Base-by-base conservation (phyloP, 768 basidiomycete species). In the Lentinus tigrinus region DNA sequence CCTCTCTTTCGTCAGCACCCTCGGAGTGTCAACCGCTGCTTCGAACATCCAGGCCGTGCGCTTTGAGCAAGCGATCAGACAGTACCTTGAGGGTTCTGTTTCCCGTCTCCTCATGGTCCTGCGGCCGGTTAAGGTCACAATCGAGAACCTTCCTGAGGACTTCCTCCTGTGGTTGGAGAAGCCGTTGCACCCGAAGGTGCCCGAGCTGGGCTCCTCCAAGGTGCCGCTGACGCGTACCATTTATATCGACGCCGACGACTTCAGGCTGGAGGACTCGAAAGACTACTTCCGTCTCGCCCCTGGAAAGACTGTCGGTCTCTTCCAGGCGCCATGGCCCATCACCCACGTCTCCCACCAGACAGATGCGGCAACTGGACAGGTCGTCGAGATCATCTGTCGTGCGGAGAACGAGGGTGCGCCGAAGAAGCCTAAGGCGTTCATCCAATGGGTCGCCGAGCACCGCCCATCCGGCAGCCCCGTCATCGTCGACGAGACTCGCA, bases 211-310 rank as follows among this genome's bases (percentile, higher is more conserved):
- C 6, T 83, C 82, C 14, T 87, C 88, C 44, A 82, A 76, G 34
- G 83, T 95, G 51, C 93, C 93, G 5, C 91, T 98, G 74, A 92
- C 95, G 11, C 85, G 88, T 21, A 89, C 85, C 8, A 78, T 99
- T 56, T 98, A 91, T 74, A 98, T 98, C 68, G 96, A 99, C 61
- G 78, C 80, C 27, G 90, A 93, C 58, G 97, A 99, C 73, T 99
- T 99, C 81, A 82, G 97, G 52, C 74, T 89, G 36, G 84, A 91
- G 63, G 95, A 96, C 68, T 91, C 93, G 23, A 87, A 87, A 61
- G 95, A 98, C 70, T 99, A 97, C 75, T 98, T 95, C 85, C 88
- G 97, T 40, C 87, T 99, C 46, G 93, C 96, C 16, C 97, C 97
- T 7, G 95, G 95, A 46, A 98, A 98, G 78, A 93, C 94, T 0